Evolutionary conservation across 1,139 yeast genomes (phyloP), one percentile per base, ranked within the genome.

Genomic region (Debaryomyces udenii): DNA sequence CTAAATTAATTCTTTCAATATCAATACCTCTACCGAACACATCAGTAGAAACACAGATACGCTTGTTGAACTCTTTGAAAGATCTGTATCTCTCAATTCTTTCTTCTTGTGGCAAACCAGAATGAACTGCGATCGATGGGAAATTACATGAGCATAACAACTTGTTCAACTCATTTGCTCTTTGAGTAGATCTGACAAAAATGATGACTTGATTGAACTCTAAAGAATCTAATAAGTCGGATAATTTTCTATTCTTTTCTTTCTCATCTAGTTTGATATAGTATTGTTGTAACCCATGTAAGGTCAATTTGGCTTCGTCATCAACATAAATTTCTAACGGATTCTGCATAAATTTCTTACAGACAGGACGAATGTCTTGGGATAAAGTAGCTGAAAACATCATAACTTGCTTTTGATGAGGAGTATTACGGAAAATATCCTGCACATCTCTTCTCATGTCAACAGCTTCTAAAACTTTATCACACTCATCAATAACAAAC

Each of bases 21-120:
- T 93, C 99, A 60, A 93, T 93, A 77, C 99, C 99, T 79, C 99
- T 91, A 62, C 99, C 99, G 57, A 93, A 93, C 44, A 93, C 97
- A 72, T 93, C 99, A 47, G 99, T 93, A 47, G 97, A 84, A 41
- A 93, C 98, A 78, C 98, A 93, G 62, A 93, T 93, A 75, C 99
- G 91, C 77, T 90, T 91, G 80, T 91, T 91, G 76, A 93, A 93
- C 70, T 93, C 99, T 74, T 93, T 93, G 79, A 93, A 93, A 48
- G 89, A 83, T 73, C 86, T 90, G 78, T 93, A 93, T 67, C 96
- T 84, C 47, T 89, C 96, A 62, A 94, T 93, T 80, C 99, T 91
- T 74, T 93, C 98, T 66, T 89, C 97, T 75, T 93, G 99, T 49
- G 93, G 90, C 70, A 93, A 82, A 57, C 91, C 96, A 49, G 96